Conservation (phyloP, 2,329 filamentous ascomycete species). For the Xylaria sp. region DNA sequence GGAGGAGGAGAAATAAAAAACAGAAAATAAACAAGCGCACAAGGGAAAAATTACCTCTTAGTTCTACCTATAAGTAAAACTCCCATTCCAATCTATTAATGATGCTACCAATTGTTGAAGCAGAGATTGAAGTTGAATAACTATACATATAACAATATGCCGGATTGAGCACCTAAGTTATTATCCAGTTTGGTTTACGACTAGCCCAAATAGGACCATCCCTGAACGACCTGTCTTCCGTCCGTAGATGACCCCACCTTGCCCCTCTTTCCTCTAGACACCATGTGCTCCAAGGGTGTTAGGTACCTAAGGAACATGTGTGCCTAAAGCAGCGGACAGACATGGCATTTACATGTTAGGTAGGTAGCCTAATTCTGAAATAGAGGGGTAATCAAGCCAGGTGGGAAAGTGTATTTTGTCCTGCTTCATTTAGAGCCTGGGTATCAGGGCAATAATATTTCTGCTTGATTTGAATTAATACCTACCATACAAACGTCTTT, state of each 20-base stretch:
- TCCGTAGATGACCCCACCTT: slow-evolving; percentile 2
- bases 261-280: slow-evolving; percentile 4
- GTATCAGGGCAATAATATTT: background rate
- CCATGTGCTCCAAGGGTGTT: background rate
- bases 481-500: background rate
- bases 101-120: no score
- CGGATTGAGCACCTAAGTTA: no score
- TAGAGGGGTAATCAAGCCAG: slow-evolving; percentile 27
- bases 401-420: background rate
- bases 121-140: no score
- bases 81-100: no score
- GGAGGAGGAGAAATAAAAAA: no score
- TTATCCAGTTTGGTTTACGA: no score
- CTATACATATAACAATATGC: no score
- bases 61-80: no score
- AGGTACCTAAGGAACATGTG: background rate
- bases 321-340: background rate
- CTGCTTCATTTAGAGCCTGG: background rate
- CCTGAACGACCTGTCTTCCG: background rate
- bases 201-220: no score
- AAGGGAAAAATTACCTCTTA: no score
- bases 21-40: no score
- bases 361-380: slow-evolving; percentile 11
- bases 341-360: background rate
- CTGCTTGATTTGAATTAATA: background rate